Evolutionary conservation across 1,284 basidiomycete genomes (phyloP).

Genomic region (Heterobasidion parviporum): DNA sequence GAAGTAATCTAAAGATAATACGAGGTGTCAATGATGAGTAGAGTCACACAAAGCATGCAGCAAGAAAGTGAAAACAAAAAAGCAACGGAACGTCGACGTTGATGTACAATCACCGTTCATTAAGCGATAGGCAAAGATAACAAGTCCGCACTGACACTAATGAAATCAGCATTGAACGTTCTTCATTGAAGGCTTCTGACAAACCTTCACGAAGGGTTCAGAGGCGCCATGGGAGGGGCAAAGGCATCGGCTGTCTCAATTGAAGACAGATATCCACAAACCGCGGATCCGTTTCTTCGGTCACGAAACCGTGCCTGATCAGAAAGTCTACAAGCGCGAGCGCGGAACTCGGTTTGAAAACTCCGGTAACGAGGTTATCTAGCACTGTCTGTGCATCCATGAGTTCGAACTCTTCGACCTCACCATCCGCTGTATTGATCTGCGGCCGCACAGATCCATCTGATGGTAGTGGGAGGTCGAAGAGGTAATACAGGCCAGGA

Average conservation of each 20-base stretch:
- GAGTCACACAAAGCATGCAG: too few species aligned
- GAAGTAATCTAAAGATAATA: too few species aligned
- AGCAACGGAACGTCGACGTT: too few species aligned
- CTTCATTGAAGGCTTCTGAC: too few species aligned
- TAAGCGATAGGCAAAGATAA: too few species aligned
- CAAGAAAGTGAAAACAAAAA: too few species aligned
- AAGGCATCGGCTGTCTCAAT: neutral
- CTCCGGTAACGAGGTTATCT: neutral
- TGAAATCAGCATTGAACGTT: too few species aligned
- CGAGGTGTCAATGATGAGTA: too few species aligned
- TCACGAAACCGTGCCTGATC: neutral
- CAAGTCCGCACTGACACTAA: too few species aligned
- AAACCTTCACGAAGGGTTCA: neutral
- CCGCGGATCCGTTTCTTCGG: neutral
- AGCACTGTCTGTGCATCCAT: neutral
- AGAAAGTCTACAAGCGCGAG: neutral
- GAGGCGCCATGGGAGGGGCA: neutral
- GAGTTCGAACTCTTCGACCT: neutral
- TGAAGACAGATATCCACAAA: neutral
- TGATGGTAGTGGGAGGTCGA: neutral
- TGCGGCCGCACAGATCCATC: neutral
- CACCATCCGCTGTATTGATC: neutral
- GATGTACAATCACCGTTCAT: too few species aligned
- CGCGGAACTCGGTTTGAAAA: neutral
- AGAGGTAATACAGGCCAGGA: neutral